Conservation (phyloP, 106 monocot genomes). For the Platanthera zijinensis region DNA sequence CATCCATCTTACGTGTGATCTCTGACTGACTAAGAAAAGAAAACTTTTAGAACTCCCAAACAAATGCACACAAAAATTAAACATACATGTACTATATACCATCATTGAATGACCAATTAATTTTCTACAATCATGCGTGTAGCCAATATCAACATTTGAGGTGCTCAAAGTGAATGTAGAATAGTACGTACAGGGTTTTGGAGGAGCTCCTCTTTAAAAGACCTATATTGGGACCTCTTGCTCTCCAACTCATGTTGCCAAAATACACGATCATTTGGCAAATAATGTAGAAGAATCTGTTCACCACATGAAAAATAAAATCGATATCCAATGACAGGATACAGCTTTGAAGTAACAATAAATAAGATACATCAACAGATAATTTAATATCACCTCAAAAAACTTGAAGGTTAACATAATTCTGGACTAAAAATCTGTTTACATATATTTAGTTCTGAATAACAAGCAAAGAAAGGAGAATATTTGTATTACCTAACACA, state of each 20-base stretch:
- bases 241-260: constrained; percentile 83
- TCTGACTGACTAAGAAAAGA: constrained; percentile 82
- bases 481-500: background rate
- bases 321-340: background rate
- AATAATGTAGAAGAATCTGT: constrained; percentile 85
- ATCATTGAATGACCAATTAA: background rate
- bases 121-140: background rate
- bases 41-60: constrained; percentile 35
- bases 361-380: background rate
- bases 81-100: background rate
- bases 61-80: background rate
- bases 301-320: constrained; percentile 21
- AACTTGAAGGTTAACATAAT: background rate
- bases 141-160: background rate
- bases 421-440: background rate
- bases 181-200: constrained; percentile 70
- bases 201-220: constrained; percentile 89
- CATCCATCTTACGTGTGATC: constrained; percentile 81
- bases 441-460: background rate
- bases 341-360: background rate
- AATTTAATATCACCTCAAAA: background rate
- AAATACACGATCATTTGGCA: constrained; percentile 65
- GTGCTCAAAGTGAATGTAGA: background rate
- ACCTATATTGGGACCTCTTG: constrained; percentile 78
- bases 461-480: background rate